phyloP scores from a whole-genome alignment of 2,329 filamentous ascomycete species.

The Aspergillus texensis region DNA sequence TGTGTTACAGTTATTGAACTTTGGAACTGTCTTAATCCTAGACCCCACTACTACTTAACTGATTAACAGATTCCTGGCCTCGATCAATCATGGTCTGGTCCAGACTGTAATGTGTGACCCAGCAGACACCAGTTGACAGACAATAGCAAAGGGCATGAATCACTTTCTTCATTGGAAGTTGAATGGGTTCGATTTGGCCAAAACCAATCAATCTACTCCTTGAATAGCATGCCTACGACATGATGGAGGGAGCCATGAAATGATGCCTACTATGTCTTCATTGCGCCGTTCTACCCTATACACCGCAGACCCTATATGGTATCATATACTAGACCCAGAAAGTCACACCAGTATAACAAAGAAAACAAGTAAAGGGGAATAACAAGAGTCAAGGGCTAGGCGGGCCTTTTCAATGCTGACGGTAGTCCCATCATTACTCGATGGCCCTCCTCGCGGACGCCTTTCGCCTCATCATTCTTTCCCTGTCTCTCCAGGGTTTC shows the following conservation, averaged over 20 bases:
- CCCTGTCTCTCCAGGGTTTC: constrained; percentile 75
- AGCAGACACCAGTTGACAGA: not conserved
- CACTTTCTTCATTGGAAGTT: not conserved
- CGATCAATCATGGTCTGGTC: not conserved
- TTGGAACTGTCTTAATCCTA: no score
- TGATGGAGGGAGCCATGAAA: not conserved
- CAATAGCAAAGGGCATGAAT: not conserved
- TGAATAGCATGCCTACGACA: not conserved
- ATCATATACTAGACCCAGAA: constrained; percentile 30
- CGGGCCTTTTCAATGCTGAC: constrained; percentile 35
- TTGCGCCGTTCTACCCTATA: constrained; percentile 24
- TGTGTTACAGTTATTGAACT: no score
- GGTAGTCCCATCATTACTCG: constrained; percentile 43
- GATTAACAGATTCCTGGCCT: not conserved
- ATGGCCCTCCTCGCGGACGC: constrained; percentile 49
- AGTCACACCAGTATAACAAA: constrained; percentile 9
- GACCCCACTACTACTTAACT: not conserved
- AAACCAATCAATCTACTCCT: no score
- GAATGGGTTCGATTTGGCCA: not conserved
- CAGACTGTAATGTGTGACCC: not conserved
- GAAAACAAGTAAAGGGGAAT: constrained; percentile 1
- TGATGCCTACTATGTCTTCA: not conserved
- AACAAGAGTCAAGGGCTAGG: constrained; percentile 15
- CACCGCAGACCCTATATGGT: constrained; percentile 30
- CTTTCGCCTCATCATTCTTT: constrained; percentile 56